Evolutionary conservation across 106 monocot species (phyloP), one percentile per base, ranked within the genome.

Genomic region (Dendrobium huoshanense): DNA sequence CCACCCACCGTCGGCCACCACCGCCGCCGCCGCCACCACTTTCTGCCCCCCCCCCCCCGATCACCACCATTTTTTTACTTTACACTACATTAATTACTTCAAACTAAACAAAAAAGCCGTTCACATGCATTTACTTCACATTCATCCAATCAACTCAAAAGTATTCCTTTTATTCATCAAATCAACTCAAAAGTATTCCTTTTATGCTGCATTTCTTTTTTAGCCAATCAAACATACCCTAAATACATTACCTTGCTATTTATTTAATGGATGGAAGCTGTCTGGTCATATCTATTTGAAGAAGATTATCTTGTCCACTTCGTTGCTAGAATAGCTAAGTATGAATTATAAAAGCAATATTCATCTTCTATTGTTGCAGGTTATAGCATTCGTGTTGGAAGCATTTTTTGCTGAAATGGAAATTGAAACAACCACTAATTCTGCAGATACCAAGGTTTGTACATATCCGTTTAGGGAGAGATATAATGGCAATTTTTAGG

Each of bases 401-500:
- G 98, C 95, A 78, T 99, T 99, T 79, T 93, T 93, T 79, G 87
- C 95, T 75, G 98, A 99, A 90, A 92, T 95, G 85, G 95, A 98
- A 41, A 87, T 94, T 74, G 94, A 97, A 79, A 85, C 55, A 79
- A 18, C 75, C 4, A 75, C 59, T 19, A 82, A 45, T 72, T 74
- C 81, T 83, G 83, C 80, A 78, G 90, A 90, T 42, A 79, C 88
- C 16, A 79, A 89, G 83, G 86, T 85, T 49, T 59, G 61, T 65
- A 20, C 33, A 70, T 33, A 31, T 70, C 27, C 13, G 22, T 70
- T 3, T 37, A 16, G 33, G 70, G 70, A 70, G 11, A 31, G 70
- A 70, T 70, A 13, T 67, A 9, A 20, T 27, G 29, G 11, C 5
- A 13, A 29, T 6, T 59, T 19, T 5, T 20, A 59, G 11, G 11